These are phyloP conservation scores for Volutella citrinella DNA, from an alignment of 2,329 filamentous ascomycete genomes.

Conservation along the genomic window DNA sequence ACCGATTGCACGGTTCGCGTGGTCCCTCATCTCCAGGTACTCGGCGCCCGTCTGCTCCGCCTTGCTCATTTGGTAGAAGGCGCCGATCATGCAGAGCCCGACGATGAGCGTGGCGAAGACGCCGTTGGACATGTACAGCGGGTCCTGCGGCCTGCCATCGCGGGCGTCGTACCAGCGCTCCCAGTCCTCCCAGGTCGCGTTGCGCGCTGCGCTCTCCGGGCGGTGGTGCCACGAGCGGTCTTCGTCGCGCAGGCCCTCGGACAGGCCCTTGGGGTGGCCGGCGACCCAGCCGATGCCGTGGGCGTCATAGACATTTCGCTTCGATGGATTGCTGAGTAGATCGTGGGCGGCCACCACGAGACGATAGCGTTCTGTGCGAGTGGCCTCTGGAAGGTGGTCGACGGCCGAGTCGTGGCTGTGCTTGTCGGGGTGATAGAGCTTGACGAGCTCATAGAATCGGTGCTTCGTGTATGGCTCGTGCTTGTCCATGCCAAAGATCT, in stretches of 20 bases:
- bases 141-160: constrained; percentile 44
- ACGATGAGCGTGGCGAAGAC: constrained; percentile 71
- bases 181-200: constrained; percentile 99
- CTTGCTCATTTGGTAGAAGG: constrained; percentile 68
- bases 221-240: constrained; percentile 48
- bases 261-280: constrained; percentile 52
- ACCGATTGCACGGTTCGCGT: constrained; percentile 64
- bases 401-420: constrained; percentile 30
- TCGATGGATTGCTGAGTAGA: constrained; percentile 77
- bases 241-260: constrained; percentile 32
- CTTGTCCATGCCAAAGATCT: constrained; percentile 66
- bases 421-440: constrained; percentile 90
- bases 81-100: constrained; percentile 65
- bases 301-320: constrained; percentile 77
- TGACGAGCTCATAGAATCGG: constrained; percentile 87
- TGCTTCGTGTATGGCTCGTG: constrained; percentile 74
- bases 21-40: constrained; percentile 63
- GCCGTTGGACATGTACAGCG: constrained; percentile 72
- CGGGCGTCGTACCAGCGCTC: constrained; percentile 69
- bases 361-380: constrained; percentile 83
- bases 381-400: constrained; percentile 44
- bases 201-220: constrained; percentile 53
- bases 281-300: constrained; percentile 78
- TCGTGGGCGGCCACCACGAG: constrained; percentile 85
- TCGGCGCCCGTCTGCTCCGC: constrained; percentile 60